Conservation (phyloP, 306 rosid genomes). For the Rosa lucieae region DNA sequence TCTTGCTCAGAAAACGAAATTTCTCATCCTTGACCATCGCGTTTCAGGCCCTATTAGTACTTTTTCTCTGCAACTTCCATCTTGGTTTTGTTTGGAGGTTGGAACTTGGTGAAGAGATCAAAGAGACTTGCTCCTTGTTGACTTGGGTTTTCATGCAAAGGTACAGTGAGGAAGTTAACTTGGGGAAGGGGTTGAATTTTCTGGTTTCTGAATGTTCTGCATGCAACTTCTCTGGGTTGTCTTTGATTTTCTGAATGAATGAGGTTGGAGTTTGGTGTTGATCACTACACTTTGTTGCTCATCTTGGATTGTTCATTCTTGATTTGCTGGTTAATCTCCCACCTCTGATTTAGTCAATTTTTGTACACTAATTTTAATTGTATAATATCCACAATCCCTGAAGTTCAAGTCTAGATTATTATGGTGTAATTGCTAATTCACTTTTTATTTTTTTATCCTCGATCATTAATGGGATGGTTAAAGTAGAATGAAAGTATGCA, state of each 20-base stretch:
- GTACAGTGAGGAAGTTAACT: background rate
- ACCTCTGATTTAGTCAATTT: background rate
- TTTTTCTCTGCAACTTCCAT: background rate
- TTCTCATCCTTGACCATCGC: slow-evolving; percentile 7
- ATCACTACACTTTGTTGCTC: background rate
- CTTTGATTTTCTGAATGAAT: background rate
- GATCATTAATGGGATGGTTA: background rate
- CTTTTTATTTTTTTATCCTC: background rate
- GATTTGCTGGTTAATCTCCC: background rate
- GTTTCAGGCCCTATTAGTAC: background rate
- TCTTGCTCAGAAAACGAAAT: background rate
- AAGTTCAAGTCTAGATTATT: background rate
- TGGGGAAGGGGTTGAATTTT: background rate
- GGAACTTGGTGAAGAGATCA: slow-evolving; percentile 1
- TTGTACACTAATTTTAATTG: background rate
- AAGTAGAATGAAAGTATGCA: background rate
- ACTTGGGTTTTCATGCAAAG: slow-evolving; percentile 1
- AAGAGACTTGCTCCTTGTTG: background rate
- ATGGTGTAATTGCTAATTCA: background rate
- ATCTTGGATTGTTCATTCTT: background rate
- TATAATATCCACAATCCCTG: background rate
- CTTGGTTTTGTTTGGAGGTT: slow-evolving; percentile 15
- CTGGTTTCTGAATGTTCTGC: slow-evolving; percentile 1
- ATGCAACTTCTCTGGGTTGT: background rate
- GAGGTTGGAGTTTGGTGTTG: slow-evolving; percentile 2